Conservation (phyloP, 805 yeast species). For the Yarrowia keelungensis region DNA sequence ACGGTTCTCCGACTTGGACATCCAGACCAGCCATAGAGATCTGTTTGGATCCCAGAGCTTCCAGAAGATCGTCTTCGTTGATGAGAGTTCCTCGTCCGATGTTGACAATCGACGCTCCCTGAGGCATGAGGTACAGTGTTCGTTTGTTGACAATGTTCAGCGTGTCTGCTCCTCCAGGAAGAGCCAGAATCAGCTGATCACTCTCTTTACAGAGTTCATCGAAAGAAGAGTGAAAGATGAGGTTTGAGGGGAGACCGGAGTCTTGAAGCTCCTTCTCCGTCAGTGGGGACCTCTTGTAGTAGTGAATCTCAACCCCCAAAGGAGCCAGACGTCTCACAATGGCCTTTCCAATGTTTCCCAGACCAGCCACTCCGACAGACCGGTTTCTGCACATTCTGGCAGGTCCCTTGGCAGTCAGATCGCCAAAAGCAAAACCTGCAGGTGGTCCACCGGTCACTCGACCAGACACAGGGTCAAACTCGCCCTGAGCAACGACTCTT, state of each 20-base stretch:
- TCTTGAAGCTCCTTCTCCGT: constrained; percentile 50
- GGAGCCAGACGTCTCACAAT: constrained; percentile 63
- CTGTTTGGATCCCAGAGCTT: constrained; percentile 65
- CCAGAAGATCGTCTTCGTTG: constrained; percentile 68
- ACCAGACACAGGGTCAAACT: constrained; percentile 39
- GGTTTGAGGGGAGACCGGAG: constrained; percentile 50
- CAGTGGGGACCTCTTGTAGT: constrained; percentile 62
- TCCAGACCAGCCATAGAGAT: constrained; percentile 74
- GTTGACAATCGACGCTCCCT: constrained; percentile 69
- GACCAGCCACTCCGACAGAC: constrained; percentile 70
- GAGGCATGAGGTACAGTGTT: constrained; percentile 57
- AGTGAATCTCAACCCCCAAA: constrained; percentile 71
- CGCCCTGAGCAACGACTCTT: constrained; percentile 43
- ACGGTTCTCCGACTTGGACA: constrained; percentile 72
- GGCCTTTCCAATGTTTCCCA: constrained; percentile 75
- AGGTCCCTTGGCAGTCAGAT: constrained; percentile 56
- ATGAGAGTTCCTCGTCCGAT: constrained; percentile 78
- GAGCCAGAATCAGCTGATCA: constrained; percentile 68
- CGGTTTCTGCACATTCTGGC: constrained; percentile 64
- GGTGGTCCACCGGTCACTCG: constrained; percentile 14
- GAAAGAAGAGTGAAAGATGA: constrained; percentile 55
- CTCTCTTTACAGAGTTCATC: constrained; percentile 52
- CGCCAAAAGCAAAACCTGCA: constrained; percentile 53
- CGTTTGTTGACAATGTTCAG: constrained; percentile 59
- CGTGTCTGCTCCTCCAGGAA: constrained; percentile 70